Evolutionary conservation across 352 stramenopile genomes (phyloP).

Genomic region (Globisporangium acanthophoron): DNA sequence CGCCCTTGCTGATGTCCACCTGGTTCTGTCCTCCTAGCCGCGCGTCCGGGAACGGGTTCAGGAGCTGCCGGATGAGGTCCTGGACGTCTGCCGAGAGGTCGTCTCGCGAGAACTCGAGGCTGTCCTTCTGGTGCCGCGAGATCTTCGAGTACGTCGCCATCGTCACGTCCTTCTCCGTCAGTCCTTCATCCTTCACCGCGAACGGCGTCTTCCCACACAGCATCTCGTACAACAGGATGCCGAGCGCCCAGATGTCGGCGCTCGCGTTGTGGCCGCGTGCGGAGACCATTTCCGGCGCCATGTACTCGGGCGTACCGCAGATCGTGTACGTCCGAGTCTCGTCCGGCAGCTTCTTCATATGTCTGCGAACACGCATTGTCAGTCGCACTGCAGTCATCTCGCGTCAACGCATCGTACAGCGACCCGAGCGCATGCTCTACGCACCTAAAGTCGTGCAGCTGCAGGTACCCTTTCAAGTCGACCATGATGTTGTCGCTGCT

Average conservation of each 20-base stretch:
- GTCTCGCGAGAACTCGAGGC: slow-evolving; percentile 42
- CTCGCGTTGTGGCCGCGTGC: slow-evolving; percentile 69
- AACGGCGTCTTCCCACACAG: slow-evolving; percentile 86
- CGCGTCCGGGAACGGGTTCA: slow-evolving; percentile 66
- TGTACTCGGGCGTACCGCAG: slow-evolving; percentile 86
- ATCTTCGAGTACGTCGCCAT: slow-evolving; percentile 88
- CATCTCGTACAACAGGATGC: slow-evolving; percentile 86
- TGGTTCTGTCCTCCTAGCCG: slow-evolving; percentile 66
- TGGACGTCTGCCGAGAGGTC: slow-evolving; percentile 51
- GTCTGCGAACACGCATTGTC: slow-evolving; percentile 13
- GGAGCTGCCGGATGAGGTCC: slow-evolving; percentile 57
- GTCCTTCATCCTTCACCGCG: slow-evolving; percentile 47
- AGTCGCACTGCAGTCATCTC: not conserved
- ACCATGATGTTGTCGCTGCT: slow-evolving; percentile 85
- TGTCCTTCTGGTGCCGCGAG: slow-evolving; percentile 61
- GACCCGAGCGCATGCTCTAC: not conserved
- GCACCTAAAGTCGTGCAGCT: slow-evolving; percentile 80
- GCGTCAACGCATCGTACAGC: not conserved
- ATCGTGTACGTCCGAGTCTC: slow-evolving; percentile 82
- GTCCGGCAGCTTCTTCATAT: slow-evolving; percentile 82
- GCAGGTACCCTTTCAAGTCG: slow-evolving; percentile 72
- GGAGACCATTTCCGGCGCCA: slow-evolving; percentile 86
- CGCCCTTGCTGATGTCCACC: slow-evolving; percentile 72
- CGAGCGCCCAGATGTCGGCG: slow-evolving; percentile 83
- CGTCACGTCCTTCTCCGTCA: slow-evolving; percentile 77